These are phyloP conservation scores for Pichia sp. DNA, from an alignment of 1,139 yeast species.

Conservation along the genomic window DNA sequence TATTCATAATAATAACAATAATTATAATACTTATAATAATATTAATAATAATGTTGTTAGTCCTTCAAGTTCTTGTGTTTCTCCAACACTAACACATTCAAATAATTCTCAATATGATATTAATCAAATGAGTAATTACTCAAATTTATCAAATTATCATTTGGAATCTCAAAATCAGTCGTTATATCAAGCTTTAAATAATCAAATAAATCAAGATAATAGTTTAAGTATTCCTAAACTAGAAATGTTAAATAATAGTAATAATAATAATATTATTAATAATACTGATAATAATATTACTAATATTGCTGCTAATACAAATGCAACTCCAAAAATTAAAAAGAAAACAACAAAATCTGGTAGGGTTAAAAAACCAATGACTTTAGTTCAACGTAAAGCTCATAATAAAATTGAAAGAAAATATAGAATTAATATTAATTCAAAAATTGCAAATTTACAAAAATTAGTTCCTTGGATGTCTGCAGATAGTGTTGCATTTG, in stretches of 20 bases:
- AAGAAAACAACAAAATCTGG: slow-evolving; percentile 4
- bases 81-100: slow-evolving; percentile 5
- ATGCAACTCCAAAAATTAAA: background rate
- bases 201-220: too few species aligned
- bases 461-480: slow-evolving; percentile 61
- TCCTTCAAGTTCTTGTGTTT: slow-evolving; percentile 12
- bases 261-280: background rate
- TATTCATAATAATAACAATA: too few species aligned
- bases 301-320: too few species aligned
- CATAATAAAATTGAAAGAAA: slow-evolving; percentile 67
- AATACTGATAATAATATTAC: background rate
- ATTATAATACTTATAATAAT: too few species aligned
- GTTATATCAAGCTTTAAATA: too few species aligned
- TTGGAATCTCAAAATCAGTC: background rate
- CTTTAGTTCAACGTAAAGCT: slow-evolving; percentile 52
- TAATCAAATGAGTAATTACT: too few species aligned
- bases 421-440: slow-evolving; percentile 66
- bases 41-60: background rate
- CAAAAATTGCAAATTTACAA: slow-evolving; percentile 62
- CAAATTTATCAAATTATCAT: background rate
- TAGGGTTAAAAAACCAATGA: slow-evolving; percentile 26
- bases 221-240: too few species aligned
- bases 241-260: too few species aligned
- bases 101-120: background rate
- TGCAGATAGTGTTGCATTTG: slow-evolving; percentile 52